phyloP scores from a whole-genome alignment of 2,329 filamentous ascomycete genomes.

The Eutypa lata region DNA sequence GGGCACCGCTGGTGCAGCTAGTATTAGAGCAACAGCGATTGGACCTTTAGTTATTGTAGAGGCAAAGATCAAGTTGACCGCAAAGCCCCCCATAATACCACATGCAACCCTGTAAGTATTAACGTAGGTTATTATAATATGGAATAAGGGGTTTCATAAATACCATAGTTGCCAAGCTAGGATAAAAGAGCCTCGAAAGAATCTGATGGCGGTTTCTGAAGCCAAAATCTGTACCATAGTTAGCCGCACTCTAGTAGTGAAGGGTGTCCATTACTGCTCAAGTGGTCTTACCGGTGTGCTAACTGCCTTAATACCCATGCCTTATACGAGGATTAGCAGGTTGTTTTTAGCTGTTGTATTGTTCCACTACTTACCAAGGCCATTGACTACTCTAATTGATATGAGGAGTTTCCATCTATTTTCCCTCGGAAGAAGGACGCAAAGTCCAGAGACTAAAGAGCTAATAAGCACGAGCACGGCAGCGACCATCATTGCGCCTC shows the following conservation, averaged over 20 bases:
- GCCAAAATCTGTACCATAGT: conserved; percentile 30
- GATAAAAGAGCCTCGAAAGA: conserved; percentile 40
- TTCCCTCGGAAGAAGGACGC: neutral
- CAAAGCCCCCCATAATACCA: conserved; percentile 3
- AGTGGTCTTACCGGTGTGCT: conserved; percentile 35
- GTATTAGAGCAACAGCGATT: conserved; percentile 24
- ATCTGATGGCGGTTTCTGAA: conserved; percentile 38
- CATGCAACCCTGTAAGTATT: conserved; percentile 1
- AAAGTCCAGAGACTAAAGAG: conserved; percentile 28
- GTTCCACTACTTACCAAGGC: conserved; percentile 26
- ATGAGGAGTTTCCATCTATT: conserved; percentile 27
- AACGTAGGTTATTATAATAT: neutral
- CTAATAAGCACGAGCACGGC: conserved; percentile 32
- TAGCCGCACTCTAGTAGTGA: too few relatives aligned
- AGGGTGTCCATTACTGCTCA: too few relatives aligned
- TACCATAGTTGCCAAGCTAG: conserved; percentile 41
- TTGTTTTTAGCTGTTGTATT: neutral
- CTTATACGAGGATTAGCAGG: conserved; percentile 9
- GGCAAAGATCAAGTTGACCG: conserved; percentile 27
- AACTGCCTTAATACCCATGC: conserved; percentile 43
- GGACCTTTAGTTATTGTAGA: conserved; percentile 1
- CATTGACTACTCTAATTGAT: conserved; percentile 31
- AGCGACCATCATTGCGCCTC: conserved; percentile 31
- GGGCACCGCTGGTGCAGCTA: conserved; percentile 29
- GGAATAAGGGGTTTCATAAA: neutral